Base-by-base conservation (phyloP, 345 rosid species). In the Eucalyptus caleyi region DNA sequence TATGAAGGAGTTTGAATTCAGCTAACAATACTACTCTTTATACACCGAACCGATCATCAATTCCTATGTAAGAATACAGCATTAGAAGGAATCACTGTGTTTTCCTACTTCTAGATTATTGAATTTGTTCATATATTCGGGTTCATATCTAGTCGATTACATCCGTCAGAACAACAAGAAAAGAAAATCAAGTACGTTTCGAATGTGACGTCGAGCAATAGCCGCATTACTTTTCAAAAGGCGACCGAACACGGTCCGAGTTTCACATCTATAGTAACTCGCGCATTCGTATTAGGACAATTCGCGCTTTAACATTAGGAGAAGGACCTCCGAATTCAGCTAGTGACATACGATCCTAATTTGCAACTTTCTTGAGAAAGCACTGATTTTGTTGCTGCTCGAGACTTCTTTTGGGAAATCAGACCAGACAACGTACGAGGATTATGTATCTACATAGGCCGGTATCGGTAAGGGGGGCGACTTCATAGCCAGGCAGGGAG, bases 401-500 rank as follows among this genome's bases (percentile, higher is more conserved):
- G 82, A 11, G 24, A 19, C 15, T 72, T 72, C 82, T 37, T 21
- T 37, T 37, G 1, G 9, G 30, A 77, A 77, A 12, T 40, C 47
- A 21, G 30, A 11, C 6, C 47, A 3, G 47, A 77, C 30, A 21
- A 77, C 83, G 42, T 40, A 37, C 83, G 47, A 77, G 26, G 47
- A 37, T 9, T 77, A 40, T 40, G 45, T 21, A 77, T 77, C 83
- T 77, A 77, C 83, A 40, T 77, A 40, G 47, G 47, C 47, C 24
- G 83, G 47, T 6, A 23, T 6, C 2, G 30, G 83, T 11, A 13
- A 13, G 30, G 7, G 86, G 89, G 50, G 11, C 21, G 9, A 45
- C 13, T 89, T 87, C 65, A 90, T 13, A 80, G 26, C 94, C 94
- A 94, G 82, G 88, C 98, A 16, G 99, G 99, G 44, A 98, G 96